These are phyloP conservation scores for Venturia pyrina DNA, from an alignment of 2,329 filamentous ascomycete genomes.

Conservation along the genomic window DNA sequence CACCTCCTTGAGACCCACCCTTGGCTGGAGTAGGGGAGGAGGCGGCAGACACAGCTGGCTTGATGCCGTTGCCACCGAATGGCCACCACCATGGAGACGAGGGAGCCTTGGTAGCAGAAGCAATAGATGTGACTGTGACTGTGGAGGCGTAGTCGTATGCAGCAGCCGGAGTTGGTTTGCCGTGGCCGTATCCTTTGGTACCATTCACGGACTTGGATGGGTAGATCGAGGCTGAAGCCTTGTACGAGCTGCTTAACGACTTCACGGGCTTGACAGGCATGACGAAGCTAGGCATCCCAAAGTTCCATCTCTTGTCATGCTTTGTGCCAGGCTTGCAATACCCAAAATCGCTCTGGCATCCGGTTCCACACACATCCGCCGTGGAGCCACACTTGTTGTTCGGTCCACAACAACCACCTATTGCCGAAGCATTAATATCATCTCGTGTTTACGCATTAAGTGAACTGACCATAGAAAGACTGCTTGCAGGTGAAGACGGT, in stretches of 20 bases:
- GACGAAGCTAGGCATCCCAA: neutral
- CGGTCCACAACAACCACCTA: slow-evolving; percentile 10
- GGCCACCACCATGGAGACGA: slow-evolving; percentile 2
- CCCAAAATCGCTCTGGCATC: slow-evolving; percentile 9
- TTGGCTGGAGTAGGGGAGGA: neutral
- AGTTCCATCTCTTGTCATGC: neutral
- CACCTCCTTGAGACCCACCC: neutral
- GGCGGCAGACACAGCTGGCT: neutral
- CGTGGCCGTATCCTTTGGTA: neutral
- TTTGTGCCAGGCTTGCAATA: neutral
- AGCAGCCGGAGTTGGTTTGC: neutral
- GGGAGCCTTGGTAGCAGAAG: neutral
- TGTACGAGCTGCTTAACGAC: neutral
- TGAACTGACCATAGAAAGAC: slow-evolving; percentile 5
- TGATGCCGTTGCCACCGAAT: neutral
- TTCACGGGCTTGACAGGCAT: neutral
- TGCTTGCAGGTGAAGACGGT: neutral
- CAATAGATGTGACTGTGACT: neutral
- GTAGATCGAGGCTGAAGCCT: neutral
- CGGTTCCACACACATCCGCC: neutral
- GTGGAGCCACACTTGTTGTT: slow-evolving; percentile 8
- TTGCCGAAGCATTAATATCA: neutral
- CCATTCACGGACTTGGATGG: neutral
- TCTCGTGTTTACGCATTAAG: neutral
- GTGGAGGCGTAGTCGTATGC: neutral